Evolutionary conservation across 441 rosid genomes (phyloP).

Genomic region (Aquilaria agallochum): DNA sequence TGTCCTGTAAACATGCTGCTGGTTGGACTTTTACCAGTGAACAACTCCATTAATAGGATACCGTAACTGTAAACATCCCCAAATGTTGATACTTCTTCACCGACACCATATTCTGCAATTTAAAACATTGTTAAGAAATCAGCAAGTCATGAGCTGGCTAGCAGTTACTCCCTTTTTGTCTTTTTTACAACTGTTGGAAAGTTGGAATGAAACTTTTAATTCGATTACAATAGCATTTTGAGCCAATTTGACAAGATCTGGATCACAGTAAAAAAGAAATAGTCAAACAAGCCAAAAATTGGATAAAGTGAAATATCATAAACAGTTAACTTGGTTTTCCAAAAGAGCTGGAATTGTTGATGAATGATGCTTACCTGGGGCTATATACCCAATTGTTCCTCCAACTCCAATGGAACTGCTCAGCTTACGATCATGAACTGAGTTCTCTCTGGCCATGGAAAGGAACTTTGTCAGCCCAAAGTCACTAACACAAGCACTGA

Average conservation of each 20-base stretch:
- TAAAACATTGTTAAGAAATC: too few relatives aligned
- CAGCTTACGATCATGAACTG: background rate
- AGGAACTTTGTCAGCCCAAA: slow-evolving; percentile 29
- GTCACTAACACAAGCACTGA: slow-evolving; percentile 33
- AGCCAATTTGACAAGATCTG: too few relatives aligned
- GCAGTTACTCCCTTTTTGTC: too few relatives aligned
- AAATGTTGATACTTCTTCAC: slow-evolving; percentile 12
- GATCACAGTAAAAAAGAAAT: too few relatives aligned
- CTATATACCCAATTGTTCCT: slow-evolving; percentile 13
- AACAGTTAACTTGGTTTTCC: too few relatives aligned
- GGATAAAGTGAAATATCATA: too few relatives aligned
- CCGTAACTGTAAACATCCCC: slow-evolving; percentile 19
- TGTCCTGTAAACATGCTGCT: slow-evolving; percentile 9
- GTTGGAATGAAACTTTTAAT: too few relatives aligned
- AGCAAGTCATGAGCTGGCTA: too few relatives aligned
- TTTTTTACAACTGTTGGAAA: too few relatives aligned
- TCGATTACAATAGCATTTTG: too few relatives aligned
- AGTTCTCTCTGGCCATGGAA: background rate
- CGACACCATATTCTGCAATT: slow-evolving; percentile 22
- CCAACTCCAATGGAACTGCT: slow-evolving; percentile 12
- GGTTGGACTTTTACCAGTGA: slow-evolving; percentile 20
- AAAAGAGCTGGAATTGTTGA: too few relatives aligned
- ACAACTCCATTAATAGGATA: slow-evolving; percentile 16
- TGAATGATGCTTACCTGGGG: slow-evolving; percentile 6
- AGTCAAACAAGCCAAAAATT: too few relatives aligned